Evolutionary conservation across 75 land plant species (phyloP), one percentile per base, ranked within the genome.

Genomic region (Selaginella tamariscina): DNA sequence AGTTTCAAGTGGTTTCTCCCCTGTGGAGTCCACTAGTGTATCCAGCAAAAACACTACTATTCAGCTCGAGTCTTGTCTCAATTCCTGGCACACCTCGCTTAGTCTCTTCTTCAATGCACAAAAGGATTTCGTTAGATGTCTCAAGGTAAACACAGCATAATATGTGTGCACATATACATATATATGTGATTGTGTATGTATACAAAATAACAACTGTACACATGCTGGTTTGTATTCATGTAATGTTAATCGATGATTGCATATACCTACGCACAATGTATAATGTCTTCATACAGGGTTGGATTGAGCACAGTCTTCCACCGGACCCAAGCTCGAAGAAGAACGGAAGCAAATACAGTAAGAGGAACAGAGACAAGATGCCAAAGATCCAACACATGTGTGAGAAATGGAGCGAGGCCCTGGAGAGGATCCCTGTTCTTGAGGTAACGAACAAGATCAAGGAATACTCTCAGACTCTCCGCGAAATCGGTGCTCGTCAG

Each of bases 341-440:
- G 49, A 5, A 5, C 49, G 49, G 49, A 15, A 39, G n/a, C n/a
- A 59, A 59, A n/a, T 5, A 8, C 18, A 21, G 8, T 5, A n/a
- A 8, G 24, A 11, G 18, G 20, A 49, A 49, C 11, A 49, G 54
- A 49, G 11, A 11, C 54, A 49, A 49, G 20, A 21, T 59, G 62
- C 21, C 62, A 21, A 59, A 59, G 23, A 21, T 27, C 21, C 62
- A n/a, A 59, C 21, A 59, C 26, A 59, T 59, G 62, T 8, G 62
- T n/a, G 26, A 26, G 2, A 21, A 59, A 21, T 59, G 62, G 62
- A 21, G 8, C 26, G 24, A 59, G 26, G 26, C 21, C 9, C 62
- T 59, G 24, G 23, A 21, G 62, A 26, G 21, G 26, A 5, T 59
- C 18, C 62, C 62, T 2, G 18, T 23, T 23, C 21, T 9, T 2